Percentiles rank a stretch among this genome's conserved stretches.
These are phyloP conservation scores for Plasmopara viticola DNA, from an alignment of 352 stramenopile genomes.

Conservation along the genomic window DNA sequence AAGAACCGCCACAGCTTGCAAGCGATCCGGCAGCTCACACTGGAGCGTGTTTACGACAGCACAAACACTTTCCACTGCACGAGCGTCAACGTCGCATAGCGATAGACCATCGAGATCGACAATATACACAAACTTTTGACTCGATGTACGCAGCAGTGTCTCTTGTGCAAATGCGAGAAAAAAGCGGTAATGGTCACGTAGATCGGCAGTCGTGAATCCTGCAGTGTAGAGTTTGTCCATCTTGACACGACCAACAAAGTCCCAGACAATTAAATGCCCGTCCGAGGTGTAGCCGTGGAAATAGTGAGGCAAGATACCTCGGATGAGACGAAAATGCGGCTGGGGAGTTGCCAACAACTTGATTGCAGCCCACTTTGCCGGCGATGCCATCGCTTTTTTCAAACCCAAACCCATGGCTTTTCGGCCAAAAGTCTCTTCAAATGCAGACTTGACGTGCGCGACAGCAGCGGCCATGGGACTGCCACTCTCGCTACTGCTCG, in stretches of 20 bases:
- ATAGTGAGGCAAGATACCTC: conserved; percentile 63
- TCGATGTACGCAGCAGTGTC: conserved; percentile 49
- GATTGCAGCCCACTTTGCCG: conserved; percentile 22
- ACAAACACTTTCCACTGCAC: conserved; percentile 53
- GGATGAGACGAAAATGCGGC: conserved; percentile 69
- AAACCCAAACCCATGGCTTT: conserved; percentile 38
- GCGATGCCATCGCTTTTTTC: conserved; percentile 28
- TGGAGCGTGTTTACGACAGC: conserved; percentile 53
- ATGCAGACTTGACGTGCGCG: conserved; percentile 55
- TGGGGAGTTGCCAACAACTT: conserved; percentile 46
- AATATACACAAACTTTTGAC: conserved; percentile 70
- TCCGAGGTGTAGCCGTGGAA: conserved; percentile 69
- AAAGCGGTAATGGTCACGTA: conserved; percentile 70
- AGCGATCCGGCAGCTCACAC: conserved; percentile 53
- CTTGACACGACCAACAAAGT: conserved; percentile 74
- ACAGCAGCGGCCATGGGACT: conserved; percentile 31
- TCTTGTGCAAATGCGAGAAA: conserved; percentile 70
- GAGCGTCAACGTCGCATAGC: conserved; percentile 58
- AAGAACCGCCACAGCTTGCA: conserved; percentile 53
- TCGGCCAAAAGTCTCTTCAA: conserved; percentile 58
- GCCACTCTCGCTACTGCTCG: conserved; percentile 24
- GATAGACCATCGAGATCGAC: conserved; percentile 74
- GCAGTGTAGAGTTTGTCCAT: conserved; percentile 60
- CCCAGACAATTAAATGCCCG: conserved; percentile 67
- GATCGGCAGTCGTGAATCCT: conserved; percentile 65